These are phyloP conservation scores for Xanthoparmelia taractica DNA, from an alignment of 495 filamentous ascomycete species.

Conservation along the genomic window DNA sequence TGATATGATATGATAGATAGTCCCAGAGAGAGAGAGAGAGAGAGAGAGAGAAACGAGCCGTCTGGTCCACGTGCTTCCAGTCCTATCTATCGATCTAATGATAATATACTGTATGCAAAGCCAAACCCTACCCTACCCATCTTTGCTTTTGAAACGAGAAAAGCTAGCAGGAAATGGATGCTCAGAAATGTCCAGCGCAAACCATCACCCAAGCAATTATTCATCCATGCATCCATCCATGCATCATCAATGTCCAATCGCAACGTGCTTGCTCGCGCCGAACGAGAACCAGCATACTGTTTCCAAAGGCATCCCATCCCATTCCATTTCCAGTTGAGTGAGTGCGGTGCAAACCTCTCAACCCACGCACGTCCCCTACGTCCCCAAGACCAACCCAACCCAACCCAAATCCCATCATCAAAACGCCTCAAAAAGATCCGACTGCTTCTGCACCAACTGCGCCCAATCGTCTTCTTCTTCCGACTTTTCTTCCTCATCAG, in stretches of 20 bases:
- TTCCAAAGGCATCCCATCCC: too few relatives aligned
- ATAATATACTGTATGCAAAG: slow-evolving; percentile 1
- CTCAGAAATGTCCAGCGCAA: neutral
- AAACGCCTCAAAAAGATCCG: neutral
- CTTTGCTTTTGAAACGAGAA: neutral
- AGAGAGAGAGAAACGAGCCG: too few relatives aligned
- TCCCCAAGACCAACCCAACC: neutral
- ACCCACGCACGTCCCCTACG: neutral
- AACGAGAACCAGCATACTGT: too few relatives aligned
- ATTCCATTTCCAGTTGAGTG: too few relatives aligned
- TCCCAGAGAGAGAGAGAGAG: too few relatives aligned
- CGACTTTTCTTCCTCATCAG: neutral
- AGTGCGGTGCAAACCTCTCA: too few relatives aligned
- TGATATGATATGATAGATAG: slow-evolving; percentile 7
- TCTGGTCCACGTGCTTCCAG: neutral
- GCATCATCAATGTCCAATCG: neutral
- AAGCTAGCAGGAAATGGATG: neutral
- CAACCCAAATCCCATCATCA: neutral
- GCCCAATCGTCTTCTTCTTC: neutral
- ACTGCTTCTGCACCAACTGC: neutral
- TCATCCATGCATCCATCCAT: too few relatives aligned
- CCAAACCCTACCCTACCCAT: too few relatives aligned
- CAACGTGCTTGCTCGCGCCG: neutral
- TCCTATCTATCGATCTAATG: too few relatives aligned
- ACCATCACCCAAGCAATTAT: too few relatives aligned